Evolutionary conservation across 345 rosid species (phyloP).

Genomic region (Aurinia saxatilis): DNA sequence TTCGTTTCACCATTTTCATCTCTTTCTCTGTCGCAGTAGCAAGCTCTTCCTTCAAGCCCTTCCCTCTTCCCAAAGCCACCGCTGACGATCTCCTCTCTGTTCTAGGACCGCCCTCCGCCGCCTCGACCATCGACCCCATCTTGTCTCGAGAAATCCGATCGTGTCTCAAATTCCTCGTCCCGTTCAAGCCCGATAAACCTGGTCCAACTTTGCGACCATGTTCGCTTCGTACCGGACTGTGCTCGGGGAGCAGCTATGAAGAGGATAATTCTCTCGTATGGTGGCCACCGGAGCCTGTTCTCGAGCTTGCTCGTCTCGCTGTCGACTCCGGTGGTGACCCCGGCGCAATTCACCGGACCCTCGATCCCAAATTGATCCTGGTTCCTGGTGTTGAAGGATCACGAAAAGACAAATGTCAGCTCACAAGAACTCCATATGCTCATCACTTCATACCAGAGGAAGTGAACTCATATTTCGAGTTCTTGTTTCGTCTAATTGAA

Average conservation of each 20-base stretch:
- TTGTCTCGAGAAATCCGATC: constrained; percentile 50
- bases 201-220: neutral
- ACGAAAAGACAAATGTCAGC: constrained; percentile 39
- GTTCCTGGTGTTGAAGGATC: constrained; percentile 58
- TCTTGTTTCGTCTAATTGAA: constrained; percentile 64
- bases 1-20: constrained; percentile 43
- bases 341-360: constrained; percentile 49
- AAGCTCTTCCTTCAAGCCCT: constrained; percentile 27
- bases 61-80: constrained; percentile 54
- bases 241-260: neutral
- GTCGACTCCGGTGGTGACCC: constrained; percentile 87
- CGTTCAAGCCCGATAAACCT: constrained; percentile 31
- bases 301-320: constrained; percentile 83
- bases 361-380: constrained; percentile 60
- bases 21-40: constrained; percentile 51
- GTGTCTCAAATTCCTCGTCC: constrained; percentile 76
- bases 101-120: constrained; percentile 40
- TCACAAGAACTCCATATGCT: constrained; percentile 82
- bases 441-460: constrained; percentile 67
- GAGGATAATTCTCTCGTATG: constrained; percentile 62
- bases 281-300: constrained; percentile 88
- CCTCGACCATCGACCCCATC: constrained; percentile 46
- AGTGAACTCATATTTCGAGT: constrained; percentile 58
- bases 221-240: constrained; percentile 20
- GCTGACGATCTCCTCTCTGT: constrained; percentile 67